Evolutionary conservation across 306 rosid genomes (phyloP).

Genomic region (Trifolium dubium): DNA sequence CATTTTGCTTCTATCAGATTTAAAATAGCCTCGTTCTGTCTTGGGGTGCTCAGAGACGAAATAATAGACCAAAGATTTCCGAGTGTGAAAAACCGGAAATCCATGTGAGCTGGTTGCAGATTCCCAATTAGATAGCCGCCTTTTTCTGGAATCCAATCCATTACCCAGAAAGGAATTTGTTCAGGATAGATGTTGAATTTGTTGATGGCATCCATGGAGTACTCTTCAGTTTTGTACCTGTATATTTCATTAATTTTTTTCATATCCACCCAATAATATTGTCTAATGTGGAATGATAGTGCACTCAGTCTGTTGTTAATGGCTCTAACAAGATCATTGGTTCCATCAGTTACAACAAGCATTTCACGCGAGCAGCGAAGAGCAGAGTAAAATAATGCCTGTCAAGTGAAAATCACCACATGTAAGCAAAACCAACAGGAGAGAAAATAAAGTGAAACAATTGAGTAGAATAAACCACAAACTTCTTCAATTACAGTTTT

Average conservation of each 20-base stretch:
- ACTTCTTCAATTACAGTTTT: not conserved
- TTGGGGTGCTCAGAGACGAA: conserved; percentile 71
- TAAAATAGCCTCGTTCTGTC: conserved; percentile 74
- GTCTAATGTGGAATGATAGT: conserved; percentile 90
- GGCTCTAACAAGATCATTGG: conserved; percentile 73
- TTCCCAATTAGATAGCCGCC: conserved; percentile 95
- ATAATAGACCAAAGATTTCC: conserved; percentile 89
- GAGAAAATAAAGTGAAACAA: conserved; percentile 27
- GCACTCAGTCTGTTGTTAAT: conserved; percentile 96
- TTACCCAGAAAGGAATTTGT: conserved; percentile 92
- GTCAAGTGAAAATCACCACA: conserved; percentile 41
- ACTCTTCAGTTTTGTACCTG: conserved; percentile 94
- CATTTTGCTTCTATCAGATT: conserved; percentile 82
- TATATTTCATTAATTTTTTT: conserved; percentile 91
- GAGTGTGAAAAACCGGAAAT: conserved; percentile 79
- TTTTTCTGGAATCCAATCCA: conserved; percentile 98
- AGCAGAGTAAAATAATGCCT: conserved; percentile 97
- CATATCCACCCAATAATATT: conserved; percentile 96
- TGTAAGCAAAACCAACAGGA: conserved; percentile 33
- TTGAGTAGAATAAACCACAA: not conserved
- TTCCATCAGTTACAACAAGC: conserved; percentile 76
- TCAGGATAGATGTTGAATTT: conserved; percentile 99
- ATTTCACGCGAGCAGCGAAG: conserved; percentile 93
- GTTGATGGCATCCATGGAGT: conserved; percentile 86
- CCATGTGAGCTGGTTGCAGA: conserved; percentile 98